Base-by-base conservation (phyloP, 805 yeast genomes). In the Lachancea waltii region DNA sequence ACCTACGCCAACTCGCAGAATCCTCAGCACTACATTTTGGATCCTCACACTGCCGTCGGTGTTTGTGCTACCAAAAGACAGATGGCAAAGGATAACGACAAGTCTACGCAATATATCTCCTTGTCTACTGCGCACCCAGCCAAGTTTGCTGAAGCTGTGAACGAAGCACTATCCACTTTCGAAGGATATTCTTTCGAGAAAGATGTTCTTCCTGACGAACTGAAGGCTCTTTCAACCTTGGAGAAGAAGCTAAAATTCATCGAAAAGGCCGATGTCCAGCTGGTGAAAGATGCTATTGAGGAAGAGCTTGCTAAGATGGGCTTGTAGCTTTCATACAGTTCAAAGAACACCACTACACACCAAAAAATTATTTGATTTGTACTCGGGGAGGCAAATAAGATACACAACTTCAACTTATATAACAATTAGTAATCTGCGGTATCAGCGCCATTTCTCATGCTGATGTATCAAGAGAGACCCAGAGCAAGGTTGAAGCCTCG, bases 61-160 rank as follows among this genome's bases (percentile, higher is more conserved):
- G 82, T 92, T 32, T 74, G 81, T 43, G 82, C 95, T 15, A 68
- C 92, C 28, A 72, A 81, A 48, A 71, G 79, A 49, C 70, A 75
- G 54, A 73, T 82, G 37, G 69, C 67, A 11, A 56, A 63, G 35
- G 77, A 72, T 45, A 54, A 60, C 20, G 72, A 67, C 31, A 42
- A 61, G 16, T 56, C 67, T 20, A 63, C 70, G 27, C 68, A 74
- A 40, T 73, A 72, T 49, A 72, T 92, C 31, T 83, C 95, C 4
- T 74, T 92, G 42, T 83, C 97, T 8, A 92, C 99, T 33, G 99
- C 99, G 7, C 99, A 92, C 61, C 99, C 99, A 30, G 99, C 98
- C 44, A 92, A 92, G 66, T 92, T 92, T 56, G 85, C 95, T 18
- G 97, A 86, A 46, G 98, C 95, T 35, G 99, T 92, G 18, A 81